phyloP scores from a whole-genome alignment of 2,329 filamentous ascomycete genomes.

The Periconia sp. region DNA sequence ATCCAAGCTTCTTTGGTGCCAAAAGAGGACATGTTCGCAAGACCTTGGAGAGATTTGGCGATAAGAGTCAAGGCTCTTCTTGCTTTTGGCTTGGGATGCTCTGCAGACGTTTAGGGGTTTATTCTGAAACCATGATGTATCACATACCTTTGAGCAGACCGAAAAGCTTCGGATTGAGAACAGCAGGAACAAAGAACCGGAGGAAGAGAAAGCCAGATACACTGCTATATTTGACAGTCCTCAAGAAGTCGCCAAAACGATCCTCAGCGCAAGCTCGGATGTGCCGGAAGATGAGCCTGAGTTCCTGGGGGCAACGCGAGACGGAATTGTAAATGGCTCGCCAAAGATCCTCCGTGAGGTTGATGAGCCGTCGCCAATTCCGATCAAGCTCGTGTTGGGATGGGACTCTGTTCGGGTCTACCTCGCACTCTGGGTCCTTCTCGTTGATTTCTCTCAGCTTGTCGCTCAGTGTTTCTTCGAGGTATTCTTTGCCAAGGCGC shows the following conservation, averaged over 20 bases:
- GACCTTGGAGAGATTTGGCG: constrained; percentile 87
- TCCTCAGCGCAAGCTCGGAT: constrained; percentile 92
- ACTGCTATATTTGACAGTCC: constrained; percentile 89
- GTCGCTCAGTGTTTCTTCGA: constrained; percentile 84
- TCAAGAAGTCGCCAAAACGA: constrained; percentile 89
- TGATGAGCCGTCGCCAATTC: constrained; percentile 81
- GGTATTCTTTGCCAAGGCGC: constrained; percentile 87
- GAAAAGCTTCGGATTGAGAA: constrained; percentile 93
- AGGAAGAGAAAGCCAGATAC: constrained; percentile 95
- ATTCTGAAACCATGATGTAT: background rate
- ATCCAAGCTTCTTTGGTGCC: constrained; percentile 98
- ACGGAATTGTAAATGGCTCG: constrained; percentile 79
- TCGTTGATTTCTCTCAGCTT: constrained; percentile 90
- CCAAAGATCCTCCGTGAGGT: constrained; percentile 84
- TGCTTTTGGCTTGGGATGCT: constrained; percentile 81
- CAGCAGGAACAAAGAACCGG: constrained; percentile 94
- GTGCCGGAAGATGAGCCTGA: constrained; percentile 86
- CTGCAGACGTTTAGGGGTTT: constrained; percentile 49
- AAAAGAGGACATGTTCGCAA: constrained; percentile 89
- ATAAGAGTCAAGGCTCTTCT: constrained; percentile 91
- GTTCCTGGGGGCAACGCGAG: constrained; percentile 75
- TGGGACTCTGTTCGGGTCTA: constrained; percentile 82
- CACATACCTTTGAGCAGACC: constrained; percentile 74
- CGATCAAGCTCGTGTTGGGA: constrained; percentile 74
- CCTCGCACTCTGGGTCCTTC: constrained; percentile 89